A percentile compares a stretch with the other conserved stretches of the same genome.
Evolutionary conservation across 768 basidiomycete genomes (phyloP).

Genomic region (Tricholoma saponaceum): DNA sequence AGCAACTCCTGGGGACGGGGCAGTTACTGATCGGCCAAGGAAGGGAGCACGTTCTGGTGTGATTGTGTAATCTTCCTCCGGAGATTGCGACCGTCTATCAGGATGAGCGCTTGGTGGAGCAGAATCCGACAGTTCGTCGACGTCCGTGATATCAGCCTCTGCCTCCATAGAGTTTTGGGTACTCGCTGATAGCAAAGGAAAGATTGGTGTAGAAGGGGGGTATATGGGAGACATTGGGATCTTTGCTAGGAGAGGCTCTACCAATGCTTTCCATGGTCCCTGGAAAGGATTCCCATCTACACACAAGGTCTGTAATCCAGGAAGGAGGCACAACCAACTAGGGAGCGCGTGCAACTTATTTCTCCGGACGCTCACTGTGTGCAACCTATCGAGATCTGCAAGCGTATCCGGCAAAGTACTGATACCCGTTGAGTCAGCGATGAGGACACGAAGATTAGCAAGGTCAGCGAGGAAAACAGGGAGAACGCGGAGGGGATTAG

Average conservation of each 20-base stretch:
- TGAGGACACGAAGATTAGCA: constrained; percentile 76
- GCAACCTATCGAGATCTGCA: constrained; percentile 69
- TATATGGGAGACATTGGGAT: constrained; percentile 55
- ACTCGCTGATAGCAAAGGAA: constrained; percentile 47
- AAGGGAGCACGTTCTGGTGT: constrained; percentile 54
- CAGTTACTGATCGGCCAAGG: constrained; percentile 48
- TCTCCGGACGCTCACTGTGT: constrained; percentile 83
- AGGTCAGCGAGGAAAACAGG: constrained; percentile 83
- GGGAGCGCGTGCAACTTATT: constrained; percentile 89
- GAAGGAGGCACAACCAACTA: constrained; percentile 92
- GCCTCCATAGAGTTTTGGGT: constrained; percentile 34
- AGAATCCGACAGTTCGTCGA: constrained; percentile 57
- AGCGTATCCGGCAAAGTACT: constrained; percentile 72
- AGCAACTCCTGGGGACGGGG: constrained; percentile 34
- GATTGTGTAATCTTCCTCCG: constrained; percentile 73
- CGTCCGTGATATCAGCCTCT: constrained; percentile 44
- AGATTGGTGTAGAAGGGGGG: constrained; percentile 62
- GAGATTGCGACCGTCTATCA: constrained; percentile 23
- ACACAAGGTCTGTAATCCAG: constrained; percentile 76
- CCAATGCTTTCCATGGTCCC: constrained; percentile 86
- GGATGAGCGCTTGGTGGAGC: constrained; percentile 41
- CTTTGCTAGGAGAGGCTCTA: constrained; percentile 77
- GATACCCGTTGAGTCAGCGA: constrained; percentile 89
- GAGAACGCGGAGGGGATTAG: constrained; percentile 88
- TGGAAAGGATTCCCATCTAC: constrained; percentile 98